phyloP scores from a whole-genome alignment of 2,329 filamentous ascomycete genomes.

The Penicillium sp. region DNA sequence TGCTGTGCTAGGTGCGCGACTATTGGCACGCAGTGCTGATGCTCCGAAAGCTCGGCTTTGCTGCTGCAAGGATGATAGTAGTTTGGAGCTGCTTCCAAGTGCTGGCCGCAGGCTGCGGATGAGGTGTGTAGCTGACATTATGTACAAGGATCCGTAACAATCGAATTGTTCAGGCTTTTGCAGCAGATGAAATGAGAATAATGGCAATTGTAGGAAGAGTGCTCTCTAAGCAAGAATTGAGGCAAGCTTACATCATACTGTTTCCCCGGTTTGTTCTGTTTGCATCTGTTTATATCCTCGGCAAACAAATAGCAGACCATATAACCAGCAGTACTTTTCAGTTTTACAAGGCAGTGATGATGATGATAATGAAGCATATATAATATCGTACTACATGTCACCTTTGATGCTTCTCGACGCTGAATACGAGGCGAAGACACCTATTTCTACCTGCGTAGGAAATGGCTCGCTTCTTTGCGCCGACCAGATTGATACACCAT shows the following conservation, averaged over 20 bases:
- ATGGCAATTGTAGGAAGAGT: background rate
- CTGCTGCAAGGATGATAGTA: background rate
- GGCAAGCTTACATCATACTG: slow-evolving; percentile 15
- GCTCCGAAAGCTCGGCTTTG: slow-evolving; percentile 11
- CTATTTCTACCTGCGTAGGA: no score
- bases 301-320: background rate
- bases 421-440: no score
- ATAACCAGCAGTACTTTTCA: background rate
- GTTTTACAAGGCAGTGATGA: background rate
- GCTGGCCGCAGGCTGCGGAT: slow-evolving; percentile 2
- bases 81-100: background rate
- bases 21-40: slow-evolving; percentile 7
- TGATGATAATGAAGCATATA: no score
- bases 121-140: slow-evolving; percentile 10
- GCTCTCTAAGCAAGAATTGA: slow-evolving; percentile 2
- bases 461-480: no score
- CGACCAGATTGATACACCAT: no score
- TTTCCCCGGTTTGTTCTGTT: slow-evolving; percentile 13
- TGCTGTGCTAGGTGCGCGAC: slow-evolving; percentile 33
- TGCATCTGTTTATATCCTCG: slow-evolving; percentile 3
- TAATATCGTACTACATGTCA: no score
- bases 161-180: background rate
- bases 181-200: background rate
- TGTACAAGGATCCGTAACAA: background rate
- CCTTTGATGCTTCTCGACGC: no score